Base-by-base conservation (phyloP, 768 basidiomycete species). In the Cystobasidium onofrii region DNA sequence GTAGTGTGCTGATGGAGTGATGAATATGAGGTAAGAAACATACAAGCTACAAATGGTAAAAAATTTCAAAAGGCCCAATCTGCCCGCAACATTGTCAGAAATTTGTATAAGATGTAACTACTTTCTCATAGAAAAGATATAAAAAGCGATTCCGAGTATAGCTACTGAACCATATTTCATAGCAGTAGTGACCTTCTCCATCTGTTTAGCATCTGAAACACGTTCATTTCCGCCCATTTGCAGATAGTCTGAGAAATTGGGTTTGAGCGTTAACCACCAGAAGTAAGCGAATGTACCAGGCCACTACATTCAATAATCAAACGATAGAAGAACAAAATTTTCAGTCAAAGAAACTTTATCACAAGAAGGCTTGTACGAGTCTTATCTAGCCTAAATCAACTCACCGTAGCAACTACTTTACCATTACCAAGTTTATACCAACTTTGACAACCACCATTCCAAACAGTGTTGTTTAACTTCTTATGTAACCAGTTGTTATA, bases 401-500 rank as follows among this genome's bases (percentile, higher is more conserved):
- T 36, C 27, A 71, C 69, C 33, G 61, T 71, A 27, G 74, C 74
- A 23, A 71, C 25, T 25, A 75, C 50, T 34, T 75, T 75, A 31
- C 69, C 69, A 43, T 64, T 46, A n/a, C 25, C 34, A 18, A 64
- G 39, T 41, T 41, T 44, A 67, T 75, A 75, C 33, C 41, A 75
- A 60, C 57, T 63, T 10, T 33, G 50, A 67, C 74, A 75, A 10
- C 60, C 36, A 15, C 74, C 74, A 43, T 62, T 33, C 74, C 74
- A 75, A 54, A 75, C 74, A 1, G 74, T 75, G 12, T 63, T 50
- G 15, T 62, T 60, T 13, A 71, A 57, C 3, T 36, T 29, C 27
- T 33, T 63, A 13, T 75, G 66, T 34, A 75, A 43, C 46, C 67
- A 57, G 15, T 31, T 27, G 39, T 75, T 75, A 60, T 75, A 75